Evolutionary conservation across 1,284 basidiomycete species (phyloP), one percentile per base, ranked within the genome.

Genomic region (Pterulicium gracile): DNA sequence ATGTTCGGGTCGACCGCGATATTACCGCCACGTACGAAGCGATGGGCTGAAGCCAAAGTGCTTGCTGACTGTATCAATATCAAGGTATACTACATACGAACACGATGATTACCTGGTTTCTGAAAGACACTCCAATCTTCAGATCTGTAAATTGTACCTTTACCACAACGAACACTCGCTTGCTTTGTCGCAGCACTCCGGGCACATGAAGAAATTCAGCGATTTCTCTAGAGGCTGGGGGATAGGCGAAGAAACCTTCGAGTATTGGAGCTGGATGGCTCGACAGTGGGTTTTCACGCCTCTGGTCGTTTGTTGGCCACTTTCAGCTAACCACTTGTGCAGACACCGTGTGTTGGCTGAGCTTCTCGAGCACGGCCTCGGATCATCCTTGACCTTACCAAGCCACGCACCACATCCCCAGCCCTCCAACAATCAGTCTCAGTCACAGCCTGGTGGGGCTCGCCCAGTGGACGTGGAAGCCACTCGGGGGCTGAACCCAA

Each of bases 41-140:
- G 95, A 22, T 98, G 95, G 94, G 93, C 95, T 2, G 95, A 98
- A 64, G 95, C 93, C 1, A 97, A 96, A 59, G 95, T 98, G 1
- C 72, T 98, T 2, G 89, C 88, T 0, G 95, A 98, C 58, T 88
- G 88, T 54, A 82, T 95, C 49, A 88, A 82, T 49, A 69, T 94
- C 56, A 91, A 93, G 69, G 90, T 88, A 50, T 68, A 48, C 3
- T 18, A 13, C 49, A 34, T 42, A 24, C 42, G 15, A 39, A 4
- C 7, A 7, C 5, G 7, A 10, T 18, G 36, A 5, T 10, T 39
- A 13, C 7, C 36, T n/a, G n/a, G n/a, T n/a, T 17, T 39, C 27
- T 10, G 36, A 7, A 39, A 39, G 23, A 43, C 15, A 21, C 23
- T 43, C 10, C 10, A 21, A 40, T 43, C 4, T 42, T 18, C 55